These are phyloP conservation scores for Choiromyces venosus DNA, from an alignment of 495 filamentous ascomycete genomes.

Conservation along the genomic window DNA sequence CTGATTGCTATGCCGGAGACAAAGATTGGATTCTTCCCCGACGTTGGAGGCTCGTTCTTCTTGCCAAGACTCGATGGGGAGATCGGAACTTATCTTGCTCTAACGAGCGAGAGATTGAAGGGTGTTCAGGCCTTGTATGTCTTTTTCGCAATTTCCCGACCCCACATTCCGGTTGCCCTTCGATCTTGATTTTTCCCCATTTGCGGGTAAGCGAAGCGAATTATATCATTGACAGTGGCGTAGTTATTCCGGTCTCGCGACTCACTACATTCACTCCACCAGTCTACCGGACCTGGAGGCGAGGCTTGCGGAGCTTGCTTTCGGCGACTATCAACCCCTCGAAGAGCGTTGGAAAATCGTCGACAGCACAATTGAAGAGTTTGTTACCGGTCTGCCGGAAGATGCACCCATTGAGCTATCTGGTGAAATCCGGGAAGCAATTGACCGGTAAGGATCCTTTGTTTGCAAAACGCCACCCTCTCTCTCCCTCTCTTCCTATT, in stretches of 20 bases:
- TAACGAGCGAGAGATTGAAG: constrained; percentile 74
- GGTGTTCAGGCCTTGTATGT: constrained; percentile 72
- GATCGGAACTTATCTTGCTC: constrained; percentile 80
- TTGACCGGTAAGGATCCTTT: constrained; percentile 57
- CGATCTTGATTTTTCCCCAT: background rate
- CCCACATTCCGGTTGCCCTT: background rate
- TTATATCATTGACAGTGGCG: constrained; percentile 6
- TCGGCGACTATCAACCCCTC: constrained; percentile 64
- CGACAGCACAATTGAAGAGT: constrained; percentile 87
- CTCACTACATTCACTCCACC: constrained; percentile 90
- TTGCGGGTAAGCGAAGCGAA: background rate
- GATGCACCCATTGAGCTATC: constrained; percentile 59
- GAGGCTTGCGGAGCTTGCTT: constrained; percentile 80
- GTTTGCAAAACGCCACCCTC: background rate
- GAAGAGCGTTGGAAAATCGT: constrained; percentile 61
- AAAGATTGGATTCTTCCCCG: constrained; percentile 94
- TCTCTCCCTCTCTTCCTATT: background rate
- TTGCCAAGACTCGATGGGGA: constrained; percentile 78
- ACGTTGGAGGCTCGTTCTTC: constrained; percentile 94
- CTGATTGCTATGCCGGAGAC: constrained; percentile 98
- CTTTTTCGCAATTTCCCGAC: background rate
- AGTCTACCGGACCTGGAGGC: constrained; percentile 70
- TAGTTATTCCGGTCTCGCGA: constrained; percentile 74
- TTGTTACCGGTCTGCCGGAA: constrained; percentile 69
- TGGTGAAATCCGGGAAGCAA: constrained; percentile 63